Evolutionary conservation across 257 asterid genomes (phyloP).

Genomic region (Thymus mandschuricus): DNA sequence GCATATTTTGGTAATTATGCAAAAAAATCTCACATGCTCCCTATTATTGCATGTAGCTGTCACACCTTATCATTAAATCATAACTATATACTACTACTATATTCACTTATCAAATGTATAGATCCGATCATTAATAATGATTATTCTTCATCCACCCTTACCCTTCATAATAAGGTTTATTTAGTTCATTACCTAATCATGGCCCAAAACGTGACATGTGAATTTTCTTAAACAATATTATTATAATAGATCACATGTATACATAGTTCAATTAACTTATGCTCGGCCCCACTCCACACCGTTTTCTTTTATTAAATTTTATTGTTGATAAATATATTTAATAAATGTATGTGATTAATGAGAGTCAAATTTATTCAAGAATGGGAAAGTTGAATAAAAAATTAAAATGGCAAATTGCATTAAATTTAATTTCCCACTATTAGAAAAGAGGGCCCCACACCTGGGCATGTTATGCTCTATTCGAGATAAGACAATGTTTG

Average conservation of each 20-base stretch:
- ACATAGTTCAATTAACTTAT: neutral
- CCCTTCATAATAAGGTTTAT: neutral
- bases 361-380: neutral
- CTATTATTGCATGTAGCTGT: constrained; percentile 33
- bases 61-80: constrained; percentile 34
- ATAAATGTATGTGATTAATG: too few relatives aligned
- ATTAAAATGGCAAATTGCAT: neutral
- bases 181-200: constrained; percentile 29
- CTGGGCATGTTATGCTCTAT: constrained; percentile 36
- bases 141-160: neutral
- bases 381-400: neutral
- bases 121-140: constrained; percentile 6
- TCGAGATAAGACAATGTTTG: constrained; percentile 42
- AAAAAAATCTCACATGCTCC: constrained; percentile 27
- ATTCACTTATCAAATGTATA: neutral
- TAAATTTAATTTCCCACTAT: neutral
- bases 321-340: too few relatives aligned
- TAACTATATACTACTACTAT: neutral
- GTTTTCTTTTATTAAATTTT: too few relatives aligned
- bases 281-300: neutral
- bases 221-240: neutral
- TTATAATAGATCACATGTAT: neutral
- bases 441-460: constrained; percentile 37
- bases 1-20: constrained; percentile 29
- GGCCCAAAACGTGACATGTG: constrained; percentile 16